Evolutionary conservation across 2,329 filamentous ascomycete species (phyloP).

Genomic region (Zopfia rhizophila): DNA sequence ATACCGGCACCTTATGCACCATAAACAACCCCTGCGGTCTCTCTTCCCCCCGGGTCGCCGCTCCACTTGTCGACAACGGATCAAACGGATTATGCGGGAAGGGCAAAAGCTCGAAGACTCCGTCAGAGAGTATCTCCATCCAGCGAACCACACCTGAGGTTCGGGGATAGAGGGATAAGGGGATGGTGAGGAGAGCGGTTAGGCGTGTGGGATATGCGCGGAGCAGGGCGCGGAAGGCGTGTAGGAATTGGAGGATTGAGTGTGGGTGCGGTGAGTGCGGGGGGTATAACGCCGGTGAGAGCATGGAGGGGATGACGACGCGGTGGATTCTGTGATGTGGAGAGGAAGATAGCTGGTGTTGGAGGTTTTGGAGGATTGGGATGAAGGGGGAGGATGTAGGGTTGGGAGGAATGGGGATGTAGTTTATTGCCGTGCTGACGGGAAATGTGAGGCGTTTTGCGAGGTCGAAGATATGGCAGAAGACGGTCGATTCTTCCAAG

Average conservation of each 20-base stretch:
- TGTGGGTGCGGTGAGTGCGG: slow-evolving; percentile 74
- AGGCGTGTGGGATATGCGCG: slow-evolving; percentile 72
- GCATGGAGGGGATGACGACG: slow-evolving; percentile 82
- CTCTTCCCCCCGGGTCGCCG: slow-evolving; percentile 72
- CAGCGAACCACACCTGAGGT: slow-evolving; percentile 80
- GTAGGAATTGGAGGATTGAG: slow-evolving; percentile 82
- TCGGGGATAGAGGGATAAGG: slow-evolving; percentile 82
- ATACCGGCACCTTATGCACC: slow-evolving; percentile 83
- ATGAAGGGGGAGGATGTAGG: slow-evolving; percentile 63
- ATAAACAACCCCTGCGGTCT: slow-evolving; percentile 86
- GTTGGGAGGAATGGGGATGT: slow-evolving; percentile 68
- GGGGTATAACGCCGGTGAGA: slow-evolving; percentile 87
- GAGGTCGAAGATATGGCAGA: slow-evolving; percentile 64
- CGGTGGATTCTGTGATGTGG: slow-evolving; percentile 76
- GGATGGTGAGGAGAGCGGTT: slow-evolving; percentile 79
- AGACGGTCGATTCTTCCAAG: slow-evolving; percentile 43
- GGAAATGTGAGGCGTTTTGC: slow-evolving; percentile 60
- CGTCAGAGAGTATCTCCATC: slow-evolving; percentile 86
- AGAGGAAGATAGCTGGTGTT: slow-evolving; percentile 62
- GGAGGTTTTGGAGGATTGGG: slow-evolving; percentile 70
- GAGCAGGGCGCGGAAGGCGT: slow-evolving; percentile 78
- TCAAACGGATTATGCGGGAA: slow-evolving; percentile 70
- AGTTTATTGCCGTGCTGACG: slow-evolving; percentile 53
- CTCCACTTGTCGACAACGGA: slow-evolving; percentile 58
- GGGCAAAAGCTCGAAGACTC: slow-evolving; percentile 83